These are phyloP conservation scores for Ophiostoma himal-ulmi DNA, from an alignment of 2,329 filamentous ascomycete genomes.

Conservation along the genomic window DNA sequence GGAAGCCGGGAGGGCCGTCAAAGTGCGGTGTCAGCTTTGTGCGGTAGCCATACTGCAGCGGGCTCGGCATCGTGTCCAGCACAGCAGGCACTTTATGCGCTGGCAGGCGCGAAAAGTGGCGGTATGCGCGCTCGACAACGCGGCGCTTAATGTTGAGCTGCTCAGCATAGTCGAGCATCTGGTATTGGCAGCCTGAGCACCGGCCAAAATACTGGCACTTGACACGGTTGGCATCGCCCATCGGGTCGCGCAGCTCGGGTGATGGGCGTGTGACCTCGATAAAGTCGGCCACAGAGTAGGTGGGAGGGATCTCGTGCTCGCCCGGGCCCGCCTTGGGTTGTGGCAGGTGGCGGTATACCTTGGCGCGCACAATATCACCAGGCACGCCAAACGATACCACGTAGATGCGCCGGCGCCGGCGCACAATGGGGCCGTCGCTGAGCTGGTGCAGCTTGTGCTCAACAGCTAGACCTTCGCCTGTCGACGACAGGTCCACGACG, in stretches of 20 bases:
- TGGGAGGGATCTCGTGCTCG: constrained; percentile 32
- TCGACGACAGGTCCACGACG: constrained; percentile 79
- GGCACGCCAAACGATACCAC: constrained; percentile 84
- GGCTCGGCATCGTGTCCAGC: constrained; percentile 80
- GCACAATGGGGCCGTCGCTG: constrained; percentile 36
- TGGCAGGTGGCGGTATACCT: constrained; percentile 66
- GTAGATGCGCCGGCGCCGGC: constrained; percentile 56
- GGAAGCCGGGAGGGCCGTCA: constrained; percentile 58
- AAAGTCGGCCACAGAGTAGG: constrained; percentile 76
- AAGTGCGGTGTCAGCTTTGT: constrained; percentile 98
- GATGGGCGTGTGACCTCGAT: constrained; percentile 70
- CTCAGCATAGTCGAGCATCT: constrained; percentile 86
- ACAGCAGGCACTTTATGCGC: constrained; percentile 69
- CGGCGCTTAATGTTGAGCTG: constrained; percentile 79
- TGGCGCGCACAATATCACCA: constrained; percentile 73
- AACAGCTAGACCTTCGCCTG: constrained; percentile 80
- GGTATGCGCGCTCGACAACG: constrained; percentile 86
- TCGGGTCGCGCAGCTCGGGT: constrained; percentile 35
- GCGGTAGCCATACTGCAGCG: constrained; percentile 85
- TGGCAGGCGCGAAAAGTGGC: constrained; percentile 80
- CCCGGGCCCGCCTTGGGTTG: constrained; percentile 30
- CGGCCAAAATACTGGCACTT: constrained; percentile 79
- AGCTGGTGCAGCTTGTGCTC: constrained; percentile 32
- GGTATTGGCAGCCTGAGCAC: constrained; percentile 93
- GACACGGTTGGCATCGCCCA: constrained; percentile 71